Conservation (phyloP, 2,329 filamentous ascomycete species). For the Aspergillus clavatus region DNA sequence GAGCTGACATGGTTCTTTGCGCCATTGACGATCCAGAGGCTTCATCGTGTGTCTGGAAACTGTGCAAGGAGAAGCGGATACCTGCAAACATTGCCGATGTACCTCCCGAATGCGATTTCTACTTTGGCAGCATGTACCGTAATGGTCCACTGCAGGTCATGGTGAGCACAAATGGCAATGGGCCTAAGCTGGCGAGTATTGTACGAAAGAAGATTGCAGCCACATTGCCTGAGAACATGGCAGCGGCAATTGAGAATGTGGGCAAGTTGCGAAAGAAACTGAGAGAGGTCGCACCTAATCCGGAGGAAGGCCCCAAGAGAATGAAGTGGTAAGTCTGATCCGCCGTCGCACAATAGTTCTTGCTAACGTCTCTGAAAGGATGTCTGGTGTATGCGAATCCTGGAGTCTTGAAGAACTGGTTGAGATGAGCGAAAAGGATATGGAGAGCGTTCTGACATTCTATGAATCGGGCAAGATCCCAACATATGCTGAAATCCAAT, state of each 20-base stretch:
- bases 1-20: constrained; percentile 79
- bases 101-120: constrained; percentile 94
- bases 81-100: constrained; percentile 96
- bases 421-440: constrained; percentile 73
- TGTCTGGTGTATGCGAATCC: constrained; percentile 83
- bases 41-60: constrained; percentile 86
- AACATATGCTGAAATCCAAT: constrained; percentile 32
- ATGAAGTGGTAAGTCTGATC: constrained; percentile 70
- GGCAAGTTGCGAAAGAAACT: constrained; percentile 75
- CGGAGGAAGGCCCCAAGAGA: constrained; percentile 72
- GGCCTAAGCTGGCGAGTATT: constrained; percentile 81
- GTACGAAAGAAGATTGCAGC: constrained; percentile 77
- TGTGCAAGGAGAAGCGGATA: constrained; percentile 79
- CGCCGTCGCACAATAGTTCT: background rate
- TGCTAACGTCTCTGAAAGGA: constrained; percentile 52
- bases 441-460: constrained; percentile 74
- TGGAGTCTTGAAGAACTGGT: constrained; percentile 84
- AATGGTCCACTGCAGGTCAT: constrained; percentile 96
- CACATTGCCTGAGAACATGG: constrained; percentile 70
- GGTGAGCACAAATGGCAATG: constrained; percentile 98
- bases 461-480: constrained; percentile 51
- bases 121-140: constrained; percentile 92
- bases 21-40: constrained; percentile 90
- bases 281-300: constrained; percentile 66
- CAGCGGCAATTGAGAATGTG: constrained; percentile 78